phyloP scores from a whole-genome alignment of 495 filamentous ascomycete genomes.

The Penicillium manginii region DNA sequence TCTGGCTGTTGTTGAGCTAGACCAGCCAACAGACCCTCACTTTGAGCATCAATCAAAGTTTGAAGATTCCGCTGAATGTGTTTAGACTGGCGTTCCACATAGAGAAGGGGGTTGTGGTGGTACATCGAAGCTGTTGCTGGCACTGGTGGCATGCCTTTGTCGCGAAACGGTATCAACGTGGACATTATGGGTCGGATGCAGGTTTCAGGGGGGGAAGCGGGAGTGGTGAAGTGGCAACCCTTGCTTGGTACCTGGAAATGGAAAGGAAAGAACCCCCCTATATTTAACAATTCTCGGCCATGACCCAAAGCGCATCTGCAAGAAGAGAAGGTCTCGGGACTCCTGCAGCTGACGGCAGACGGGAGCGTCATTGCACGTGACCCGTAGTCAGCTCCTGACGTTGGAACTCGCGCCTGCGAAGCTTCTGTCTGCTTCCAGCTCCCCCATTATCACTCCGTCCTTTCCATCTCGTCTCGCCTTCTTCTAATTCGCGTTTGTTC shows the following conservation, averaged over 20 bases:
- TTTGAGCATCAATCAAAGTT: slow-evolving; percentile 80
- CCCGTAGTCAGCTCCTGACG: slow-evolving; percentile 43
- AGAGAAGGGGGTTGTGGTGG: slow-evolving; percentile 45
- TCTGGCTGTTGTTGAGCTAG: slow-evolving; percentile 39
- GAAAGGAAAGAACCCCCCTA: not conserved
- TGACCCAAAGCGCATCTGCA: not conserved
- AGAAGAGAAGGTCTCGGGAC: too few species aligned
- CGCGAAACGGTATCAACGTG: slow-evolving; percentile 31
- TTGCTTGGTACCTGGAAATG: slow-evolving; percentile 1
- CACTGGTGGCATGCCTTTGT: slow-evolving; percentile 29
- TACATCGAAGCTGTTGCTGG: slow-evolving; percentile 34
- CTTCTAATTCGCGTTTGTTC: slow-evolving; percentile 22
- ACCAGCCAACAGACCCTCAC: slow-evolving; percentile 67
- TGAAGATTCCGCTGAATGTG: slow-evolving; percentile 78
- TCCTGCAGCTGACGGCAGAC: slow-evolving; percentile 9
- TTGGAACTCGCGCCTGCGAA: slow-evolving; percentile 37
- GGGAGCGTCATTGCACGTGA: slow-evolving; percentile 27
- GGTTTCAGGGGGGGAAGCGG: not conserved
- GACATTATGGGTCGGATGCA: slow-evolving; percentile 33
- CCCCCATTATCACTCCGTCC: slow-evolving; percentile 24
- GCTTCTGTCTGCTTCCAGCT: slow-evolving; percentile 43
- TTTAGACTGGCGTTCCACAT: slow-evolving; percentile 49
- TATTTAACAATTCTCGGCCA: slow-evolving; percentile 11
- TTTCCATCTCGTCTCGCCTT: slow-evolving; percentile 31
- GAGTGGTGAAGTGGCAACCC: not conserved